A percentile compares a stretch with the other conserved stretches of the same genome.
Evolutionary conservation across 768 basidiomycete species (phyloP).

Genomic region (Podaxis sp.): DNA sequence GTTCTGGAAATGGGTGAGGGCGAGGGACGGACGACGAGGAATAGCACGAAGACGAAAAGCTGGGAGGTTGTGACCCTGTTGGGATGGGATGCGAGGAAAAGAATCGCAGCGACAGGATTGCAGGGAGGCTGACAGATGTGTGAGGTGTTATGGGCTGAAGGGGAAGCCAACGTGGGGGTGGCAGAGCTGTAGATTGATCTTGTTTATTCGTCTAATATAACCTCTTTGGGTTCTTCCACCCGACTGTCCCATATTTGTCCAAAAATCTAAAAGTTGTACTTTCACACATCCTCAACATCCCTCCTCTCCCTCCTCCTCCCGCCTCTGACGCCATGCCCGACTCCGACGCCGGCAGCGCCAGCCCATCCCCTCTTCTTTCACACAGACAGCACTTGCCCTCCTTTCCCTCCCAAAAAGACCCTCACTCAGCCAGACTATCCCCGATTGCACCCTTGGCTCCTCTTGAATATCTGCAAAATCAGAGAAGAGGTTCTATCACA

Average conservation of each 20-base stretch:
- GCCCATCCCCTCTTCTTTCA: background rate
- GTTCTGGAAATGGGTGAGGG: constrained; percentile 25
- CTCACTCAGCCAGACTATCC: constrained; percentile 29
- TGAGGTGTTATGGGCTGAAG: constrained; percentile 16
- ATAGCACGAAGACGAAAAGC: constrained; percentile 44
- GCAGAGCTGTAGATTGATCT: constrained; percentile 20
- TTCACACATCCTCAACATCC: background rate
- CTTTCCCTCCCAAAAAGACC: background rate
- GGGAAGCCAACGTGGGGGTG: constrained; percentile 23
- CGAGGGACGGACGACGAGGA: constrained; percentile 40
- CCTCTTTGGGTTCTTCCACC: constrained; percentile 7
- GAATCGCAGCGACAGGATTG: constrained; percentile 8
- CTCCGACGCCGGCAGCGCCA: background rate
- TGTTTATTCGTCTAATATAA: constrained; percentile 22
- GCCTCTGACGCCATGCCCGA: background rate
- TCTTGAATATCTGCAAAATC: constrained; percentile 74
- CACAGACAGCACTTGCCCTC: background rate
- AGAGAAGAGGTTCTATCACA: constrained; percentile 79
- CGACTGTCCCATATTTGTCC: constrained; percentile 6
- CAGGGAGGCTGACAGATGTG: constrained; percentile 11
- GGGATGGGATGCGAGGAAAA: constrained; percentile 24
- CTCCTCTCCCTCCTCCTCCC: background rate
- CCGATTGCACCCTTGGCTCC: constrained; percentile 65
- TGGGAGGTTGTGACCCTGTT: constrained; percentile 32
- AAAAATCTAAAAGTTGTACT: constrained; percentile 1